Conservation (phyloP, 140 eudicot species). For the Oenanthe javanica region DNA sequence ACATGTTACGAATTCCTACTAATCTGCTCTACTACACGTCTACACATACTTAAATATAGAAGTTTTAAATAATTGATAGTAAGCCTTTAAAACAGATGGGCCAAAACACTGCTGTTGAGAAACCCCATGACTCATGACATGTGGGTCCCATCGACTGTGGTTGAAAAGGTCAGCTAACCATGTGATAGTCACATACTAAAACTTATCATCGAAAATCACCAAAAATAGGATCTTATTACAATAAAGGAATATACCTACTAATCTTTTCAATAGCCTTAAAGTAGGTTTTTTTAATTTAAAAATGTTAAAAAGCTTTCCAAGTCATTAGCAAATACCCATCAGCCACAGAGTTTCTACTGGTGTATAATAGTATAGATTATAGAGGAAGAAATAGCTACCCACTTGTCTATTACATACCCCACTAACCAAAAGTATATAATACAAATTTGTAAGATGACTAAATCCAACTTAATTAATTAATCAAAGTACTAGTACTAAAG, state of each 20-base stretch:
- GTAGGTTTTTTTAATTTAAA: not conserved
- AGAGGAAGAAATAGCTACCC: not conserved
- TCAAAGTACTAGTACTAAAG: too few relatives aligned
- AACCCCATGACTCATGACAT: slow-evolving; percentile 6
- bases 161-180: not conserved
- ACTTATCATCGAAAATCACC: not conserved
- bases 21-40: too few relatives aligned
- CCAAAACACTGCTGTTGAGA: not conserved
- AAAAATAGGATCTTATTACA: slow-evolving; percentile 3
- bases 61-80: too few relatives aligned
- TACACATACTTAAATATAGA: too few relatives aligned
- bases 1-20: too few relatives aligned
- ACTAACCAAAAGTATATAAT: not conserved
- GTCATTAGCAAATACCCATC: not conserved
- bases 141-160: not conserved
- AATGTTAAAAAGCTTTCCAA: not conserved
- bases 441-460: not conserved
- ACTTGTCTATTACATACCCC: not conserved
- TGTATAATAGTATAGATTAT: not conserved
- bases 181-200: not conserved
- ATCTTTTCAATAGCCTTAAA: not conserved
- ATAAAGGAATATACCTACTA: not conserved
- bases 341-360: not conserved
- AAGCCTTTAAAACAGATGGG: too few relatives aligned
- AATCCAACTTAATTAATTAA: not conserved